Percentiles rank a stretch among this genome's conserved stretches.
Evolutionary conservation across 164 flowering plant genomes (phyloP).

Genomic region (Magnolia officinalis): DNA sequence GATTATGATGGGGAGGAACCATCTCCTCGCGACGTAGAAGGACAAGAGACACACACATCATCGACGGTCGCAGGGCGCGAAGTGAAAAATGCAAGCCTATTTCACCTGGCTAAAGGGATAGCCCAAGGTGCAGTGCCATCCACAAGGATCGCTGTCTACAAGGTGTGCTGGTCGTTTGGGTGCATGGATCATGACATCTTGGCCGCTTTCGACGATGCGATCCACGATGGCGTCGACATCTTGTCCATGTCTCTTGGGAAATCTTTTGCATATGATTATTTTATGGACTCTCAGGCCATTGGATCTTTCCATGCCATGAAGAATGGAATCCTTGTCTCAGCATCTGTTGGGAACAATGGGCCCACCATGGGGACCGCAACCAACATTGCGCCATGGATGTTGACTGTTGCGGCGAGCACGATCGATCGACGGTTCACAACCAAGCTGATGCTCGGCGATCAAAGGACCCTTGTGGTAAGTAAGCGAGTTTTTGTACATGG

Average conservation of each 20-base stretch:
- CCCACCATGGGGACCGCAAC: constrained; percentile 29
- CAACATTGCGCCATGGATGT: constrained; percentile 73
- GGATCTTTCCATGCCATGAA: constrained; percentile 76
- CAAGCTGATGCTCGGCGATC: neutral
- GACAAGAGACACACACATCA: constrained; percentile 87
- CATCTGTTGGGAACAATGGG: constrained; percentile 75
- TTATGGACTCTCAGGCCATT: constrained; percentile 40
- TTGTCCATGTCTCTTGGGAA: constrained; percentile 71
- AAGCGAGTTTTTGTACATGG: neutral
- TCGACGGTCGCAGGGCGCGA: constrained; percentile 62
- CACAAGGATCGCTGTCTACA: constrained; percentile 74
- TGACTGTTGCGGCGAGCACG: constrained; percentile 73
- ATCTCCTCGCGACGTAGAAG: constrained; percentile 30
- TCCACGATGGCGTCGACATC: constrained; percentile 79
- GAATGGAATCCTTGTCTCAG: constrained; percentile 55
- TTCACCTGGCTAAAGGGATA: constrained; percentile 59
- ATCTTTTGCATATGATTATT: constrained; percentile 9
- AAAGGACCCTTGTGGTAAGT: neutral
- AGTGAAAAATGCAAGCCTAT: constrained; percentile 46
- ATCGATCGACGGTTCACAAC: constrained; percentile 46
- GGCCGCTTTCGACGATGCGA: constrained; percentile 74
- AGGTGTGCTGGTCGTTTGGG: constrained; percentile 66
- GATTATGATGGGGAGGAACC: neutral
- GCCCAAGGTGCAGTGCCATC: constrained; percentile 76
- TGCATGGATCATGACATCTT: constrained; percentile 68